A percentile compares a stretch with the other conserved stretches of the same genome.
phyloP scores from a whole-genome alignment of 805 yeast genomes.

The Kodamaea leandrae region DNA sequence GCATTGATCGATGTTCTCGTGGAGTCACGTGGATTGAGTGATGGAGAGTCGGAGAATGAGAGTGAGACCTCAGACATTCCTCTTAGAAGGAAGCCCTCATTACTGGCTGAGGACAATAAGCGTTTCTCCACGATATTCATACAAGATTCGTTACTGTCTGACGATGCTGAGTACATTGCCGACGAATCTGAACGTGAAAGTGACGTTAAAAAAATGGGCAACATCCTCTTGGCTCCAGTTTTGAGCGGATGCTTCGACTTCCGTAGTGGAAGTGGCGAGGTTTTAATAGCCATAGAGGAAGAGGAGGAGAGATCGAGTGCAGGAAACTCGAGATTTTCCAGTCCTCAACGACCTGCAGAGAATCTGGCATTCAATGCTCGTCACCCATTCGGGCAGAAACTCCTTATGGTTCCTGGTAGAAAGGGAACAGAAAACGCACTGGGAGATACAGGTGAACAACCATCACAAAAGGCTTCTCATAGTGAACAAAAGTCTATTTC shows the following conservation, averaged over 20 bases:
- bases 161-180: neutral
- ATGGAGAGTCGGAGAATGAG: neutral
- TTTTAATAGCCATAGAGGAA: neutral
- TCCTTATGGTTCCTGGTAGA: no score
- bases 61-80: neutral
- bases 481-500: no score
- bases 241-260: neutral
- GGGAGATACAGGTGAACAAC: no score
- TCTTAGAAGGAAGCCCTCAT: neutral
- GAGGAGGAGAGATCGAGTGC: neutral
- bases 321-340: neutral
- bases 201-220: neutral
- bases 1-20: conserved; percentile 7
- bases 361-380: no score
- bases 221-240: neutral
- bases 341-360: no score
- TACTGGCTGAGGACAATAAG: neutral
- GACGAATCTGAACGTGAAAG: conserved; percentile 1
- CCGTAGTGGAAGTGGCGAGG: neutral
- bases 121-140: neutral
- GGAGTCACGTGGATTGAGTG: conserved; percentile 6
- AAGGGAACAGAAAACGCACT: no score
- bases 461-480: no score
- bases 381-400: no score
- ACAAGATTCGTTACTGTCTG: neutral